Evolutionary conservation across 2,329 filamentous ascomycete species (phyloP), one percentile per base, ranked within the genome.

Genomic region (Fusarium humuli): DNA sequence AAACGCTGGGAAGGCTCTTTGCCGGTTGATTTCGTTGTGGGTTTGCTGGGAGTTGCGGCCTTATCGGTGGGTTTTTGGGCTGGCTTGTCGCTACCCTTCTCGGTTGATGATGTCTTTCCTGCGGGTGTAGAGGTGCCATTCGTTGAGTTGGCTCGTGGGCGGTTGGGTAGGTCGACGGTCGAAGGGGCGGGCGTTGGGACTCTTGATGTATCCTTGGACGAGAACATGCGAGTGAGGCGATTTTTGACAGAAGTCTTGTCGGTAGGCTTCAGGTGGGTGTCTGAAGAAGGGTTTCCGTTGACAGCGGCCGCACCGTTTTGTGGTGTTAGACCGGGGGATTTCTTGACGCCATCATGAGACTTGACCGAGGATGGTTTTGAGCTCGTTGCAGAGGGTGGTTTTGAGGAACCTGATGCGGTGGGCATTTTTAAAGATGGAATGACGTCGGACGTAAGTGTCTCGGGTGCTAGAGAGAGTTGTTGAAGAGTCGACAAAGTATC

Each of bases 201-300:
- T 59, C 78, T 80, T 42, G 78, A 73, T 22, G 82, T 76, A 57
- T 89, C 88, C 76, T 87, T 89, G 70, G 83, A 88, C 67, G 82
- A 88, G 79, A 91, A 91, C 85, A 91, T 91, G 81, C 88, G 86
- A 42, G 88, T 87, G 60, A 91, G 77, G 48, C 88, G 86, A 76
- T 89, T 88, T 77, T 90, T 91, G 79, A 91, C 88, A 16, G 87
- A 88, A 4, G 85, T 78, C 34, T 37, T 37, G 34, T 37, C 34
- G 60, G 80, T 65, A 25, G 75, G 69, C 46, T 75, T 73, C 44
- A 76, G 45, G 41, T 71, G 63, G 14, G 60, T 49, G 41, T 76
- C 71, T 47, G 73, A 40, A 30, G 65, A 40, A 30, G 66, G 40
- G 57, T 34, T 55, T 67, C 78, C 79, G 58, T 78, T 78, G 32